Percentiles rank a stretch among this genome's conserved stretches.
Conservation (phyloP, 768 basidiomycete genomes). For the Leccinellum luteum region DNA sequence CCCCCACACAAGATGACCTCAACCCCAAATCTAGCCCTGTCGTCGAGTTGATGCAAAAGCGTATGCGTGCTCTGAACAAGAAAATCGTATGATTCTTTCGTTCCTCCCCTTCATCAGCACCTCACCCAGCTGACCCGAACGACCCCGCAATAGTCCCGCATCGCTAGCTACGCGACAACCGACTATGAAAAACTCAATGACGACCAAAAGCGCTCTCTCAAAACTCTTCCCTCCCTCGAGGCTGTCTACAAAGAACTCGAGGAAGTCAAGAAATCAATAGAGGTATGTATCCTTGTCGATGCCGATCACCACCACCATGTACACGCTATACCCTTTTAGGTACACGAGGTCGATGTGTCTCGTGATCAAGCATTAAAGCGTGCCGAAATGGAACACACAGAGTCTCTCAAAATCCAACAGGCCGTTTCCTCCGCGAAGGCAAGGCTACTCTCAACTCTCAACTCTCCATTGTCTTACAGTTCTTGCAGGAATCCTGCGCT, state of each 20-base stretch:
- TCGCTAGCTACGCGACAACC: conserved; percentile 66
- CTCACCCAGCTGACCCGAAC: conserved; percentile 12
- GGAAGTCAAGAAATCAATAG: conserved; percentile 80
- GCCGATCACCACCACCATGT: neutral
- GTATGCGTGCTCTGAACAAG: conserved; percentile 73
- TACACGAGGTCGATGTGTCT: conserved; percentile 59
- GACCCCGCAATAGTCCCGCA: conserved; percentile 53
- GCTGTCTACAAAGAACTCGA: conserved; percentile 77
- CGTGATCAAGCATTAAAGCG: conserved; percentile 55
- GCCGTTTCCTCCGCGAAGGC: conserved; percentile 64
- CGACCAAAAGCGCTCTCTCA: conserved; percentile 77
- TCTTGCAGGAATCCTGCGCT: conserved; percentile 41
- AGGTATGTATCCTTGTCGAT: conserved; percentile 58
- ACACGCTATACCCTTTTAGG: conserved; percentile 36
- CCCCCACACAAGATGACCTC: conserved; percentile 43
- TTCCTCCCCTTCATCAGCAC: neutral
- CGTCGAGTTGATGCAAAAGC: conserved; percentile 76
- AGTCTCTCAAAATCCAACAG: conserved; percentile 51
- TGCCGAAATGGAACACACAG: conserved; percentile 53
- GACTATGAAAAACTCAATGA: conserved; percentile 77
- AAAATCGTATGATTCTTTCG: conserved; percentile 64
- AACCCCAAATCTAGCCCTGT: conserved; percentile 60
- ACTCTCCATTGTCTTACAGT: neutral
- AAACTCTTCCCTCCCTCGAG: conserved; percentile 72
- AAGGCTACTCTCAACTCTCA: conserved; percentile 8